Conservation (phyloP, 495 filamentous ascomycete species). For the Pseudotulostoma volvatum region DNA sequence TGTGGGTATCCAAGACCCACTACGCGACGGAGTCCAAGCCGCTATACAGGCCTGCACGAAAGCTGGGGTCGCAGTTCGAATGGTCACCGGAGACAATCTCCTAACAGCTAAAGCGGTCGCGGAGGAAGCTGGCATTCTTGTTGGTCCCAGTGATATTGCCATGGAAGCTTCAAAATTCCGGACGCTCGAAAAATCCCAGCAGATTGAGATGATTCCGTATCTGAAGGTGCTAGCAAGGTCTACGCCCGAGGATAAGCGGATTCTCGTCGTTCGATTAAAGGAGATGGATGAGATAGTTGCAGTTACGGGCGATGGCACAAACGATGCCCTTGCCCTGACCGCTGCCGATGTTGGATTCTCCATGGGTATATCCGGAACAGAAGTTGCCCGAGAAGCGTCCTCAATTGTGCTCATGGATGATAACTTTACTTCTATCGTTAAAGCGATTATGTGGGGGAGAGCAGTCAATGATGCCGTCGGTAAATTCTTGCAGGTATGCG, state of each 20-base stretch:
- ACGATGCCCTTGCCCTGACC: conserved; percentile 58
- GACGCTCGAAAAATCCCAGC: conserved; percentile 33
- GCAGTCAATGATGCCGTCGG: conserved; percentile 60
- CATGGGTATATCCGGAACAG: conserved; percentile 64
- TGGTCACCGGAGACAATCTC: conserved; percentile 67
- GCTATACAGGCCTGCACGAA: conserved; percentile 47
- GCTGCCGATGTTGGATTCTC: conserved; percentile 61
- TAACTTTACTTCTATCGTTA: conserved; percentile 62
- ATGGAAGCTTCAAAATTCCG: conserved; percentile 44
- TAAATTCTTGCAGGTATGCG: conserved; percentile 40
- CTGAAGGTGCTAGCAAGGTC: conserved; percentile 75
- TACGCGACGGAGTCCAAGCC: conserved; percentile 48
- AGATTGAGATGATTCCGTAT: conserved; percentile 47
- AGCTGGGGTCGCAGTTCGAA: conserved; percentile 64
- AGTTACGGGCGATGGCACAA: conserved; percentile 65
- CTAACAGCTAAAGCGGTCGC: conserved; percentile 64
- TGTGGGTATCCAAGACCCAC: conserved; percentile 58
- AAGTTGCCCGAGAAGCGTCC: conserved; percentile 66
- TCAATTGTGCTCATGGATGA: conserved; percentile 68
- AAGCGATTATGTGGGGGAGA: conserved; percentile 59
- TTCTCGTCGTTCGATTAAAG: conserved; percentile 51
- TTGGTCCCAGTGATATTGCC: conserved; percentile 34
- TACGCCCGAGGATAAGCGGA: conserved; percentile 57
- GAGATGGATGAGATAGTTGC: conserved; percentile 61
- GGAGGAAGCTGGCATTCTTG: conserved; percentile 57